Evolutionary conservation across 169 alveolate species (phyloP).

Genomic region (Eimeria nieschulzi): DNA sequence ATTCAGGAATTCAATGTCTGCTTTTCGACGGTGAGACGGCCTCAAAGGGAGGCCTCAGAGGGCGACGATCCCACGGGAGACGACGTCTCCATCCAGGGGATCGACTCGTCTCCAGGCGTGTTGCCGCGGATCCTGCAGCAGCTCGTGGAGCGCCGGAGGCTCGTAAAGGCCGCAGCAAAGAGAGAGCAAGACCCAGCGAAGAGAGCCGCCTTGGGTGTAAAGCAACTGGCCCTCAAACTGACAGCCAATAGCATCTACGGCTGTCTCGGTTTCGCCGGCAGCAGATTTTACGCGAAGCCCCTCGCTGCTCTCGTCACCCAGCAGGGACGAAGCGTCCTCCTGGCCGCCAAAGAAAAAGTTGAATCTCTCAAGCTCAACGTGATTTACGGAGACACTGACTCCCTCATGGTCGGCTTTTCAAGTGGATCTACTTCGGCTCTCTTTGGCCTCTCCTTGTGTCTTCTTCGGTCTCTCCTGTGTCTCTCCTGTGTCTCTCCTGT

Average conservation of each 20-base stretch:
- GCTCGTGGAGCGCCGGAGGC: conserved; percentile 89
- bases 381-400: conserved; percentile 99
- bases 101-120: conserved; percentile 70
- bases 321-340: conserved; percentile 91
- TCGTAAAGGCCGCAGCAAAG: conserved; percentile 85
- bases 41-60: conserved; percentile 48
- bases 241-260: conserved; percentile 99
- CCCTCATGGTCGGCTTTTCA: conserved; percentile 98
- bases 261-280: conserved; percentile 96
- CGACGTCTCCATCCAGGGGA: conserved; percentile 23
- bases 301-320: conserved; percentile 98
- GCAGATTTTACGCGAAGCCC: conserved; percentile 97
- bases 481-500: too few species aligned
- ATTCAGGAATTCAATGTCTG: conserved; percentile 99
- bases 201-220: conserved; percentile 89
- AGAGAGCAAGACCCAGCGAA: conserved; percentile 86
- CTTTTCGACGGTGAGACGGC: conserved; percentile 95
- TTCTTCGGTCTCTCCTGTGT: too few species aligned
- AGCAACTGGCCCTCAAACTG: conserved; percentile 96
- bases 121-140: conserved; percentile 81
- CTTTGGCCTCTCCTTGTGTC: background rate
- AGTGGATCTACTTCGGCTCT: background rate
- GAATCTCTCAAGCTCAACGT: conserved; percentile 92
- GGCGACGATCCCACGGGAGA: conserved; percentile 16
- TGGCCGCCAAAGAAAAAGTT: conserved; percentile 92